These are phyloP conservation scores for Maudiozyma saulgeensis DNA, from an alignment of 805 yeast species.

Conservation along the genomic window DNA sequence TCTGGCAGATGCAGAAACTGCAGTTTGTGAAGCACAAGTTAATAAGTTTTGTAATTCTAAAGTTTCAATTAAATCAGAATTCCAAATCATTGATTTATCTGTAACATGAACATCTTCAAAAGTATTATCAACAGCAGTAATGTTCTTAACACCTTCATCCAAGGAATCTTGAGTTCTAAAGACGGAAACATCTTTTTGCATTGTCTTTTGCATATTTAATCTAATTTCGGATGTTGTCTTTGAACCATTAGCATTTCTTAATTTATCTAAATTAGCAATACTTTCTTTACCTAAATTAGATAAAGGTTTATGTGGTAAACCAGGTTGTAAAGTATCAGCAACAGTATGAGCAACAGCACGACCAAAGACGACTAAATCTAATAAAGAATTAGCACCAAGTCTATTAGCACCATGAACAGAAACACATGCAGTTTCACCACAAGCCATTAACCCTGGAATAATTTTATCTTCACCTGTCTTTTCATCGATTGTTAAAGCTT, in stretches of 20 bases:
- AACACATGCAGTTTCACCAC: slow-evolving; percentile 99
- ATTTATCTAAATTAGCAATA: slow-evolving; percentile 77
- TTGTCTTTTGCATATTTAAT: slow-evolving; percentile 84
- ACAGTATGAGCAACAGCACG: slow-evolving; percentile 96
- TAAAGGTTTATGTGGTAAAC: slow-evolving; percentile 72
- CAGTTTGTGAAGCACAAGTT: slow-evolving; percentile 96
- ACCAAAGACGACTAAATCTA: slow-evolving; percentile 95
- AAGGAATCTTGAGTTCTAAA: slow-evolving; percentile 89
- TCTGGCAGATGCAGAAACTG: slow-evolving; percentile 87
- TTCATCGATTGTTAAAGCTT: slow-evolving; percentile 73
- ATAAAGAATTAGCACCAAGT: slow-evolving; percentile 94
- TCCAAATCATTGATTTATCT: slow-evolving; percentile 98
- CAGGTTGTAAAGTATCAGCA: slow-evolving; percentile 76
- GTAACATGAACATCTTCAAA: slow-evolving; percentile 73
- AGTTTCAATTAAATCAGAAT: slow-evolving; percentile 92
- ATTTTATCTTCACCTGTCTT: slow-evolving; percentile 77
- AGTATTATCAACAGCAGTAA: slow-evolving; percentile 62
- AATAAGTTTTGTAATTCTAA: slow-evolving; percentile 91
- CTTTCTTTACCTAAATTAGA: slow-evolving; percentile 87
- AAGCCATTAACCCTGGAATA: slow-evolving; percentile 89
- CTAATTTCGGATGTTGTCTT: slow-evolving; percentile 81
- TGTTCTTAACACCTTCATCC: slow-evolving; percentile 82
- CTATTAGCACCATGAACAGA: slow-evolving; percentile 99
- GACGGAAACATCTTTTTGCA: slow-evolving; percentile 96
- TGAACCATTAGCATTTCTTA: slow-evolving; percentile 80